Base-by-base conservation (phyloP, 2,329 filamentous ascomycete genomes). In the Exserohilum turcica region DNA sequence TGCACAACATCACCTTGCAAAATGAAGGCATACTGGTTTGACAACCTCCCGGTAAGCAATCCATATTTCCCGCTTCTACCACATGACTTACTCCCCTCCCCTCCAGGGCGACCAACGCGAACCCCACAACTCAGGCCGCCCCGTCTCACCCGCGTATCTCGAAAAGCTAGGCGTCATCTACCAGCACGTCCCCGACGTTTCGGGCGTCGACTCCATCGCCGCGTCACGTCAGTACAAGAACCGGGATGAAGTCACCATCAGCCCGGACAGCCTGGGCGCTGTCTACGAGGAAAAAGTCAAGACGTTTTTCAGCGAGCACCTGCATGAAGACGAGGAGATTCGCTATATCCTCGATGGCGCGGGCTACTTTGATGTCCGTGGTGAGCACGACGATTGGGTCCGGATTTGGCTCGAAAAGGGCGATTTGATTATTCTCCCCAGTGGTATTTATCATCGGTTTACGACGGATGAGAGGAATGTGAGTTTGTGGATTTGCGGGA, bases 251-350 rank as follows among this genome's bases (percentile, higher is more conserved):
- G 90, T 97, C 74, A 90, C 85, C 55, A 90, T 99, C 18, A 95
- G 91, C 6, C 93, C 92, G 0, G 80, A 86, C 59, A 88, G 86
- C 60, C 91, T 97, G 88, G 92, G 91, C 51, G 89, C 85, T 33
- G 78, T 86, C 38, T 99, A 97, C 79, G 93, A 99, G 77, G 85
- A 89, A 59, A 97, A 97, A 77, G 91, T 99, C 59, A 92, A 91
- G 79, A 85, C 78, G 63, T 99, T 99, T 80, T 99, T 97, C 79
- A 75, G 89, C 66, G 94, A 99, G 81, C 94, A 99, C 75, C 76
- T 99, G 67, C 94, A 99, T 73, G 94, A 99, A 79, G 94, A 99
- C 65, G 94, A 99, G 79, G 94, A 99, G 82, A 99, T 99, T 63
- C 83, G 94, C 42, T 99, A 97, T 70, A 92, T 99, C 63, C 82